Conservation (phyloP, 1,284 basidiomycete genomes). For the Waitea zeae region DNA sequence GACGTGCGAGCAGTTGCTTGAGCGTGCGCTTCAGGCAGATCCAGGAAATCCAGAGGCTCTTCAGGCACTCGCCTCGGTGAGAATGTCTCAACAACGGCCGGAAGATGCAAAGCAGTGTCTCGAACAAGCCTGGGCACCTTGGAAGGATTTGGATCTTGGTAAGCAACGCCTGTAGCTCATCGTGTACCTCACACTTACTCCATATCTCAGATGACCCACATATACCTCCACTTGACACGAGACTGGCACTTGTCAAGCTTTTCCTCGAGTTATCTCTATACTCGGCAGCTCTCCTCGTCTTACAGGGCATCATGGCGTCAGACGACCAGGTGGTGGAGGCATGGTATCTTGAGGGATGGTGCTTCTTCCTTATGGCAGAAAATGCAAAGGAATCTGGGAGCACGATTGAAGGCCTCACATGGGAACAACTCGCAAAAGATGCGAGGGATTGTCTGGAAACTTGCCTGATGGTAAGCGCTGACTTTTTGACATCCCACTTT, state of each 20-base stretch:
- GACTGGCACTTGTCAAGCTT: slow-evolving; percentile 65
- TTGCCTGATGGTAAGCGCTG: slow-evolving; percentile 47
- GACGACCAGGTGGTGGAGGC: slow-evolving; percentile 85
- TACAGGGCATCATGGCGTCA: slow-evolving; percentile 65
- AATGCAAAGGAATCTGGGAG: slow-evolving; percentile 40
- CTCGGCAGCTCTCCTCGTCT: slow-evolving; percentile 54
- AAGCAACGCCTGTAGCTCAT: slow-evolving; percentile 6
- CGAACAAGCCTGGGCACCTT: slow-evolving; percentile 51
- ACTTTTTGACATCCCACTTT: background rate
- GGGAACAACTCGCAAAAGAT: slow-evolving; percentile 71
- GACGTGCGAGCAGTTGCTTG: slow-evolving; percentile 67
- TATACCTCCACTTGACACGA: slow-evolving; percentile 60
- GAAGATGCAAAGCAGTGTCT: slow-evolving; percentile 66
- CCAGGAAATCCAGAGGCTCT: slow-evolving; percentile 69
- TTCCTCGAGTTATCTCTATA: slow-evolving; percentile 70
- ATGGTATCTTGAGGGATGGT: slow-evolving; percentile 94
- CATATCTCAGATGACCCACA: slow-evolving; percentile 48
- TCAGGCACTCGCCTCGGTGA: slow-evolving; percentile 72
- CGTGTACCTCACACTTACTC: background rate
- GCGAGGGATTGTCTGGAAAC: slow-evolving; percentile 71
- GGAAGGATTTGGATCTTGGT: slow-evolving; percentile 67
- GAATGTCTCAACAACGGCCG: slow-evolving; percentile 73
- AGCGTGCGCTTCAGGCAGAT: slow-evolving; percentile 57
- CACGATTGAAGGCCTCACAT: slow-evolving; percentile 40
- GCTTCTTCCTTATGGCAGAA: slow-evolving; percentile 70